A percentile compares a stretch with the other conserved stretches of the same genome.
These are phyloP conservation scores for Penicillium desertorum DNA, from an alignment of 495 filamentous ascomycete genomes.

Conservation along the genomic window DNA sequence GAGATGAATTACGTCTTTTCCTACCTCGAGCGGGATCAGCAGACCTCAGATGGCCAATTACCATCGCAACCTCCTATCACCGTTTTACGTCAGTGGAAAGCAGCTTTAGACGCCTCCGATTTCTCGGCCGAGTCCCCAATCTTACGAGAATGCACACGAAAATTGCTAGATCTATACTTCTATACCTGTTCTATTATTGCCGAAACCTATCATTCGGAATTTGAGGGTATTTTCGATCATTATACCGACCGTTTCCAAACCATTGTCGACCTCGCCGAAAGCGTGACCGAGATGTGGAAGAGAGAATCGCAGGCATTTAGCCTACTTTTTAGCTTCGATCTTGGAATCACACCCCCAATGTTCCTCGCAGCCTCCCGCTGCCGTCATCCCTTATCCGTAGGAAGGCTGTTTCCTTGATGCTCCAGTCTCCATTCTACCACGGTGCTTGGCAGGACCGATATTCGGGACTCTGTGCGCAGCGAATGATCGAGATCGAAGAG, in stretches of 20 bases:
- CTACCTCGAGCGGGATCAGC: neutral
- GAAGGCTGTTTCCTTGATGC: slow-evolving; percentile 6
- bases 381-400: slow-evolving; percentile 7
- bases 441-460: slow-evolving; percentile 13
- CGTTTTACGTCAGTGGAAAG: slow-evolving; percentile 10
- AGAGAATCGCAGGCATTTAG: neutral
- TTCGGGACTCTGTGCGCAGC: slow-evolving; percentile 12
- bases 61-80: neutral
- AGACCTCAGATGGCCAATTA: too few species aligned
- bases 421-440: slow-evolving; percentile 8
- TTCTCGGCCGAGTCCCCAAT: neutral
- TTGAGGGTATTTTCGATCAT: slow-evolving; percentile 6
- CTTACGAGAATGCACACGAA: neutral
- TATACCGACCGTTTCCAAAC: neutral
- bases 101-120: slow-evolving; percentile 2
- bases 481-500: slow-evolving; percentile 11
- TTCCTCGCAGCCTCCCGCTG: slow-evolving; percentile 12
- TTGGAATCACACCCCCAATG: slow-evolving; percentile 8
- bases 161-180: slow-evolving; percentile 8
- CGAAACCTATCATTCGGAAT: neutral
- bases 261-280: slow-evolving; percentile 3
- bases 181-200: slow-evolving; percentile 5
- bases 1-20: slow-evolving; percentile 10
- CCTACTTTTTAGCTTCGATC: slow-evolving; percentile 11
- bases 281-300: neutral